phyloP scores from a whole-genome alignment of 2,329 filamentous ascomycete genomes.

The Fusarium coffeatum region DNA sequence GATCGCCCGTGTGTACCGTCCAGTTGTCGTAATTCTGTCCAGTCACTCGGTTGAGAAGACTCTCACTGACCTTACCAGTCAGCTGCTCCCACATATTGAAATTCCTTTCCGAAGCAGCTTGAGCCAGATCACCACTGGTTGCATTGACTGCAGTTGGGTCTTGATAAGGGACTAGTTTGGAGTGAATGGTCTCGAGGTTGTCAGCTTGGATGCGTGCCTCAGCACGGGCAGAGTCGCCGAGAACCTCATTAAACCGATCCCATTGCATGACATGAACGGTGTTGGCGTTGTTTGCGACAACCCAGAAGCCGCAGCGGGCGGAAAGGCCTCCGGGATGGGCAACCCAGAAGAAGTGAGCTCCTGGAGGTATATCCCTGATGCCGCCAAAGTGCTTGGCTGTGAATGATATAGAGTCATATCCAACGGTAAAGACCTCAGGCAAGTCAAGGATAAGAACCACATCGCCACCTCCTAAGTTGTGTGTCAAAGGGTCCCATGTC shows the following conservation, averaged over 20 bases:
- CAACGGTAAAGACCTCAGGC: slow-evolving; percentile 63
- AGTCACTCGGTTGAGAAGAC: slow-evolving; percentile 61
- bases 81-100: slow-evolving; percentile 64
- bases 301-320: slow-evolving; percentile 68
- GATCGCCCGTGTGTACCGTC: slow-evolving; percentile 66
- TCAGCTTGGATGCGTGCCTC: slow-evolving; percentile 60
- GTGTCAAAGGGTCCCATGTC: slow-evolving; percentile 33
- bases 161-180: slow-evolving; percentile 59
- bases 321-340: slow-evolving; percentile 61
- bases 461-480: slow-evolving; percentile 58
- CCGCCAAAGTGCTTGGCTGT: slow-evolving; percentile 62
- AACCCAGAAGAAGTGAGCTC: slow-evolving; percentile 70
- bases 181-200: slow-evolving; percentile 54
- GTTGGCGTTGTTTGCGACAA: slow-evolving; percentile 54
- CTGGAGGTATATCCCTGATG: slow-evolving; percentile 65
- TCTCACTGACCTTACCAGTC: slow-evolving; percentile 60
- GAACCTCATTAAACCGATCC: slow-evolving; percentile 66
- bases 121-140: slow-evolving; percentile 30
- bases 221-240: slow-evolving; percentile 60
- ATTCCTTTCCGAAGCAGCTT: slow-evolving; percentile 40
- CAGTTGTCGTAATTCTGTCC: slow-evolving; percentile 58
- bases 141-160: slow-evolving; percentile 49
- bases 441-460: slow-evolving; percentile 65
- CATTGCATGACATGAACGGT: slow-evolving; percentile 63
- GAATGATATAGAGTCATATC: slow-evolving; percentile 64